These are phyloP conservation scores for Austroboletus rostrupii DNA, from an alignment of 1,284 basidiomycete species.

Conservation along the genomic window DNA sequence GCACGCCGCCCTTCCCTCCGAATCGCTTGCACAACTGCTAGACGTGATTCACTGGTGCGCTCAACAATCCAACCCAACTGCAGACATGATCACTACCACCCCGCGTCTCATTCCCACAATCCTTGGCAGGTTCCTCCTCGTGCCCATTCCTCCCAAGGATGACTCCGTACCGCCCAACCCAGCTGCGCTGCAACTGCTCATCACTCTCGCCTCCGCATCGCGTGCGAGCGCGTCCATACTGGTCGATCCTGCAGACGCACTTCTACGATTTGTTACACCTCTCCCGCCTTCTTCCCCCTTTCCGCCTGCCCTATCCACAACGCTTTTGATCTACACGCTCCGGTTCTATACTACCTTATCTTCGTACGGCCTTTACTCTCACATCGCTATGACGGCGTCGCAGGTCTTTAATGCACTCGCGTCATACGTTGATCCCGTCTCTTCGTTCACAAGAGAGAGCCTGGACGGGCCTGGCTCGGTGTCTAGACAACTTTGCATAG, in stretches of 20 bases:
- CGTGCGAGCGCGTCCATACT: slow-evolving; percentile 64
- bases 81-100: slow-evolving; percentile 51
- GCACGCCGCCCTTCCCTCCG: slow-evolving; percentile 41
- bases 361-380: slow-evolving; percentile 73
- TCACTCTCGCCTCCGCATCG: slow-evolving; percentile 59
- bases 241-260: slow-evolving; percentile 53
- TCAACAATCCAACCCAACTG: slow-evolving; percentile 50
- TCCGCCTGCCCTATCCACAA: slow-evolving; percentile 39
- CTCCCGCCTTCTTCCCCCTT: slow-evolving; percentile 53
- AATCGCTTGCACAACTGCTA: slow-evolving; percentile 58
- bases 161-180: slow-evolving; percentile 42
- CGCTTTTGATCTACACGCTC: slow-evolving; percentile 59
- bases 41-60: slow-evolving; percentile 61
- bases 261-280: slow-evolving; percentile 74
- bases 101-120: slow-evolving; percentile 53
- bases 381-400: slow-evolving; percentile 61
- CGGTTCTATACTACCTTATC: slow-evolving; percentile 65
- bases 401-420: slow-evolving; percentile 47
- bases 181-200: slow-evolving; percentile 57
- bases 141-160: slow-evolving; percentile 39
- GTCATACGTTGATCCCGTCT: slow-evolving; percentile 38
- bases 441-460: background rate
- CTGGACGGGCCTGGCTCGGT: slow-evolving; percentile 3
- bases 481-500: slow-evolving; percentile 32
- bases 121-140: slow-evolving; percentile 54